A percentile compares a stretch with the other conserved stretches of the same genome.
These are phyloP conservation scores for Hericium rajendrae DNA, from an alignment of 768 basidiomycete species.

Conservation along the genomic window DNA sequence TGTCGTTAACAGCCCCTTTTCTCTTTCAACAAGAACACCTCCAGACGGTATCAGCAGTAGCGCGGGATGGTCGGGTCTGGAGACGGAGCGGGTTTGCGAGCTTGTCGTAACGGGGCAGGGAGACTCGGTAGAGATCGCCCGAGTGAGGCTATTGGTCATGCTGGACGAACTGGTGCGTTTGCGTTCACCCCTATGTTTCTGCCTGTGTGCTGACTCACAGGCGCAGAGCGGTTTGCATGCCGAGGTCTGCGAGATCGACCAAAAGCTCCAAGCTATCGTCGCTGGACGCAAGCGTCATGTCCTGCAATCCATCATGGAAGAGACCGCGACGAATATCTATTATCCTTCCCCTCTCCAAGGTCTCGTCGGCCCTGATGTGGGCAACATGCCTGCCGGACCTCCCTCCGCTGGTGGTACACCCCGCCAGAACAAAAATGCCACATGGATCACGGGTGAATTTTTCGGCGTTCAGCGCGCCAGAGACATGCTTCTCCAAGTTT, in stretches of 20 bases:
- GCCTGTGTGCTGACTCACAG: constrained; percentile 4
- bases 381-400: constrained; percentile 27
- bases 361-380: constrained; percentile 60
- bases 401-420: constrained; percentile 27
- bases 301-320: constrained; percentile 90
- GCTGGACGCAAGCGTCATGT: constrained; percentile 81
- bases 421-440: constrained; percentile 59
- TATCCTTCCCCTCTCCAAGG: constrained; percentile 86
- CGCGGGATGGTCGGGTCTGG: constrained; percentile 82
- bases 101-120: constrained; percentile 83
- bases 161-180: constrained; percentile 82
- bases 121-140: constrained; percentile 85
- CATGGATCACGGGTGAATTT: constrained; percentile 98
- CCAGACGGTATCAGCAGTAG: constrained; percentile 69
- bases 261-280: constrained; percentile 86
- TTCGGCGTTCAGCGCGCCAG: constrained; percentile 91
- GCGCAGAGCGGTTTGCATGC: constrained; percentile 80
- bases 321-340: constrained; percentile 96
- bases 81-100: constrained; percentile 91
- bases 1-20: constrained; percentile 78
- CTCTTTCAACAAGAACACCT: constrained; percentile 65
- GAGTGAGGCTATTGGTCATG: constrained; percentile 86
- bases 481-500: constrained; percentile 89
- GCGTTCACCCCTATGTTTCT: neutral
- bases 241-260: constrained; percentile 88